Conservation (phyloP, 2,329 filamentous ascomycete genomes). For the Hysterium pulicare region DNA sequence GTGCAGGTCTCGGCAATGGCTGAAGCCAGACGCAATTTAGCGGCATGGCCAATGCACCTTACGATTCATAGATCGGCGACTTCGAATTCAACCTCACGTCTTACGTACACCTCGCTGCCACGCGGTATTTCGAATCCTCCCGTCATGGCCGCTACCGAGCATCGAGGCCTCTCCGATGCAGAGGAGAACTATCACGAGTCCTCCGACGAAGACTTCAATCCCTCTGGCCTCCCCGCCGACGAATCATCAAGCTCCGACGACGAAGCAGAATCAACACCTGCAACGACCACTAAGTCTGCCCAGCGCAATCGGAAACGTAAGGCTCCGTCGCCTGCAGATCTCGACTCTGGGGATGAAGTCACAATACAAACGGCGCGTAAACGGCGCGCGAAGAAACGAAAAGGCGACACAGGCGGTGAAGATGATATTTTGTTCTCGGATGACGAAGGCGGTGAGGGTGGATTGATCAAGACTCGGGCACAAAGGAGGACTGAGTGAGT, state of each 20-base stretch:
- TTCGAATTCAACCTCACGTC: too few species aligned
- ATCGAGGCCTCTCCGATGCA: too few species aligned
- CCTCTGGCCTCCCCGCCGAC: slow-evolving; percentile 54
- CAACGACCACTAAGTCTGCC: slow-evolving; percentile 14
- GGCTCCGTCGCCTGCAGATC: slow-evolving; percentile 22
- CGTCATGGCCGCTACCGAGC: too few species aligned
- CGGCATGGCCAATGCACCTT: too few species aligned
- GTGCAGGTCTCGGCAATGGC: too few species aligned
- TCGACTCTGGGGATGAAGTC: slow-evolving; percentile 66
- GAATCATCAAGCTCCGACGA: slow-evolving; percentile 51
- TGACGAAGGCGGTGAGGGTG: slow-evolving; percentile 52
- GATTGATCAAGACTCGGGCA: slow-evolving; percentile 68
- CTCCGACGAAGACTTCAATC: slow-evolving; percentile 72
- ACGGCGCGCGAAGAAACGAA: slow-evolving; percentile 47
- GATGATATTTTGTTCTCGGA: slow-evolving; percentile 25
- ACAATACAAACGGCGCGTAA: slow-evolving; percentile 60
- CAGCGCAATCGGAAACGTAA: slow-evolving; percentile 32
- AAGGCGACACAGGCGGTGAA: slow-evolving; percentile 17
- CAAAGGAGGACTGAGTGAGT: slow-evolving; percentile 64
- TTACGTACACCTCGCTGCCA: too few species aligned
- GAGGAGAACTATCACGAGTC: slow-evolving; percentile 57
- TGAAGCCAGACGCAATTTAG: too few species aligned
- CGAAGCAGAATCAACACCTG: slow-evolving; percentile 20
- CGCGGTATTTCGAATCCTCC: too few species aligned
- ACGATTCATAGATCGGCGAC: too few species aligned